phyloP scores from a whole-genome alignment of 441 rosid species.

The Cnidoscolus chayamansa region DNA sequence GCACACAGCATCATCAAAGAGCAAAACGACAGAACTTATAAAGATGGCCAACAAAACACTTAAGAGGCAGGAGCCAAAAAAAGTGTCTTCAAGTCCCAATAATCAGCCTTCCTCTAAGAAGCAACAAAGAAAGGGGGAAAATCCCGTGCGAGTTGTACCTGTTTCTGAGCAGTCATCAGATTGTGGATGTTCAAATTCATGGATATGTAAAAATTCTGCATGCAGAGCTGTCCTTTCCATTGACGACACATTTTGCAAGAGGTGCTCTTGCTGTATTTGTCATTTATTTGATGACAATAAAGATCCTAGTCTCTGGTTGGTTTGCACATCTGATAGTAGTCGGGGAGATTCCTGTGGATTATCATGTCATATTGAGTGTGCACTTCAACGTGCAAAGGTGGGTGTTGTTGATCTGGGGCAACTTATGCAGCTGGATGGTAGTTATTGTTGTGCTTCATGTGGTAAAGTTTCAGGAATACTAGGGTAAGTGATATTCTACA shows the following conservation, averaged over 20 bases:
- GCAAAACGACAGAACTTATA: conserved; percentile 58
- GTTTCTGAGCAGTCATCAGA: conserved; percentile 47
- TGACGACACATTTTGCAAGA: conserved; percentile 83
- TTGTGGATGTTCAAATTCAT: conserved; percentile 51
- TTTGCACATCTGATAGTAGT: conserved; percentile 71
- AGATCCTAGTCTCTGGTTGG: conserved; percentile 98
- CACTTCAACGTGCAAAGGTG: conserved; percentile 72
- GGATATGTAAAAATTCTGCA: conserved; percentile 95
- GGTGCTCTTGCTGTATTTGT: conserved; percentile 97
- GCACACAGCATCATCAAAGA: conserved; percentile 47
- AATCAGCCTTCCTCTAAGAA: conserved; percentile 49
- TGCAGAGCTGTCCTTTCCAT: conserved; percentile 79
- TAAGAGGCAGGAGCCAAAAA: conserved; percentile 70
- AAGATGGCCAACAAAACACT: conserved; percentile 42
- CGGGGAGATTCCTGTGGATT: conserved; percentile 74
- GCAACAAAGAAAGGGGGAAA: conserved; percentile 72
- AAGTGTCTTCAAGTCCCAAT: conserved; percentile 35
- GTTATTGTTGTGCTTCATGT: conserved; percentile 91
- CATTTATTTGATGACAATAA: conserved; percentile 91
- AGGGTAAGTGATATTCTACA: conserved; percentile 44
- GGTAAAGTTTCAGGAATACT: conserved; percentile 96
- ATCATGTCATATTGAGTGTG: conserved; percentile 94
- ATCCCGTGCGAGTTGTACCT: conserved; percentile 45
- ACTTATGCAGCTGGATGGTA: conserved; percentile 96
- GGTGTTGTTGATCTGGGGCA: conserved; percentile 81